These are phyloP conservation scores for Panus rudis DNA, from an alignment of 768 basidiomycete genomes.

Conservation along the genomic window DNA sequence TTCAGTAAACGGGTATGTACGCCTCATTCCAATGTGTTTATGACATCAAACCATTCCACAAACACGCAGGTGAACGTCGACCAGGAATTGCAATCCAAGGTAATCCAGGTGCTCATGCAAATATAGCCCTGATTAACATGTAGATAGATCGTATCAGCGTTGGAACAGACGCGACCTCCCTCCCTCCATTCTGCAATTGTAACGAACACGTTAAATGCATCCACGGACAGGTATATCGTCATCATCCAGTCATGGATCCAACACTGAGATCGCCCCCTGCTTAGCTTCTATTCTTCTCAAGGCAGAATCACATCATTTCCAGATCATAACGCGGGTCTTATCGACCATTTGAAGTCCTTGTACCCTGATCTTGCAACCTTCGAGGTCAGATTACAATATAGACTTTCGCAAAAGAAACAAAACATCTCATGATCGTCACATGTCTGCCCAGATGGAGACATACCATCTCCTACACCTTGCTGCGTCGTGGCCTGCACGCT, in stretches of 20 bases:
- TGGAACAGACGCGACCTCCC: conserved; percentile 38
- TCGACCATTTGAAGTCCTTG: conserved; percentile 45
- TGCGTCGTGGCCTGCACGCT: conserved; percentile 48
- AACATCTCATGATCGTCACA: conserved; percentile 1
- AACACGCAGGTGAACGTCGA: conserved; percentile 54
- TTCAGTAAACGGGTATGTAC: conserved; percentile 56
- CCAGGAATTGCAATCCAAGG: conserved; percentile 40
- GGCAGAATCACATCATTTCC: conserved; percentile 77
- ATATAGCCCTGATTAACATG: not conserved
- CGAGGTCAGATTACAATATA: conserved; percentile 42
- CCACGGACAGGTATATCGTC: conserved; percentile 65
- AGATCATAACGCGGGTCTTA: conserved; percentile 61
- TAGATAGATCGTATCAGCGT: conserved; percentile 38
- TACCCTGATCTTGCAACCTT: conserved; percentile 54
- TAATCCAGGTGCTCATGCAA: conserved; percentile 24
- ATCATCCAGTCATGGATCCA: no score
- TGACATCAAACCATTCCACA: conserved; percentile 3
- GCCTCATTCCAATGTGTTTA: conserved; percentile 6
- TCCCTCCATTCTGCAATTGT: conserved; percentile 32
- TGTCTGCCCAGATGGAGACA: conserved; percentile 64
- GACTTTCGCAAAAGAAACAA: no score
- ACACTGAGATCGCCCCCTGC: no score
- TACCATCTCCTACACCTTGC: conserved; percentile 80
- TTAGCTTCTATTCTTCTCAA: conserved; percentile 82
- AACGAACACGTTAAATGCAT: conserved; percentile 54